Conservation (phyloP, 1,139 yeast species). For the Sugiyamaella xylanicola region DNA sequence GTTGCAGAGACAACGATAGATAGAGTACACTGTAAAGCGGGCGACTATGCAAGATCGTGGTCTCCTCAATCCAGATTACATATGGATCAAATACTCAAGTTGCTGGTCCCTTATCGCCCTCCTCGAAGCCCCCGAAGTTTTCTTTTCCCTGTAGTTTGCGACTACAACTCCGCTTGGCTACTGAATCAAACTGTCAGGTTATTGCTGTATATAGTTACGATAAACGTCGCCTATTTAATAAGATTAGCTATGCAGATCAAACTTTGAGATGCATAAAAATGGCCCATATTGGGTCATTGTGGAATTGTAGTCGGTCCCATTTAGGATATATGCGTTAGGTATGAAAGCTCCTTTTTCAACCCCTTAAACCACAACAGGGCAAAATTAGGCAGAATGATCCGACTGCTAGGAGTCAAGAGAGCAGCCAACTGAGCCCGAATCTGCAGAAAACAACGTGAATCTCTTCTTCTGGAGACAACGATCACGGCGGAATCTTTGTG, state of each 20-base stretch:
- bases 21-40: too few relatives aligned
- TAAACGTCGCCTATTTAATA: not conserved
- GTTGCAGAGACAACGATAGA: too few relatives aligned
- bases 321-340: constrained; percentile 3
- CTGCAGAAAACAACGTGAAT: not conserved
- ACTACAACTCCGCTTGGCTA: not conserved
- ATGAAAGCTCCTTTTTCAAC: constrained; percentile 12
- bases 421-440: not conserved
- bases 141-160: too few relatives aligned
- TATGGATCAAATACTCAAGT: too few relatives aligned
- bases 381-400: not conserved
- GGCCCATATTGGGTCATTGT: not conserved
- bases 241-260: not conserved
- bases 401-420: not conserved
- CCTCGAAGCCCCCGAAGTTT: too few relatives aligned
- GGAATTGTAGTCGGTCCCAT: constrained; percentile 3
- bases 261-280: not conserved
- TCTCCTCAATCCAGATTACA: too few relatives aligned
- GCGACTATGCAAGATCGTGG: too few relatives aligned
- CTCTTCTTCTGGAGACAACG: not conserved
- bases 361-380: constrained; percentile 1
- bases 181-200: not conserved
- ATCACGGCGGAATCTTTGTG: not conserved
- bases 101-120: too few relatives aligned
- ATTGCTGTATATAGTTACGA: not conserved